Percentiles rank a stretch among this genome's conserved stretches.
phyloP scores from a whole-genome alignment of 2,329 filamentous ascomycete species.

The Trichophyton equinum region DNA sequence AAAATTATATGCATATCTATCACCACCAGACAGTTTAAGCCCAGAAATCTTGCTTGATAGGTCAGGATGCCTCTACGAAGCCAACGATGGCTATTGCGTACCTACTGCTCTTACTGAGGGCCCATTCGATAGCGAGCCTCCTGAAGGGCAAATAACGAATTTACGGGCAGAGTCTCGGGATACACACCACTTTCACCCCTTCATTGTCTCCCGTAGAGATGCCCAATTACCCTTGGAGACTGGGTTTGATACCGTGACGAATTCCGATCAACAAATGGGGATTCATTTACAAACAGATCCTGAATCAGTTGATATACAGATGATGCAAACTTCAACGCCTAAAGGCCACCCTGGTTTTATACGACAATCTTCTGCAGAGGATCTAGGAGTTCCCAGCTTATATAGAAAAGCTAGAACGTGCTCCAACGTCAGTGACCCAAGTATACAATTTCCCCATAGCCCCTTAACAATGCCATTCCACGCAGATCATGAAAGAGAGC shows the following conservation, averaged over 20 bases:
- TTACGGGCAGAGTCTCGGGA: not conserved
- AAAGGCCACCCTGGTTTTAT: too few relatives aligned
- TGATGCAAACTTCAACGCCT: too few relatives aligned
- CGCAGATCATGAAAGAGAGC: not conserved
- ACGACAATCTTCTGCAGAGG: too few relatives aligned
- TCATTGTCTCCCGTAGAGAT: not conserved
- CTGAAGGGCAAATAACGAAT: not conserved
- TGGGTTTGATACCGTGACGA: too few relatives aligned
- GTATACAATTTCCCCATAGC: too few relatives aligned
- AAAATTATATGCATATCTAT: not conserved
- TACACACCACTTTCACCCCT: not conserved
- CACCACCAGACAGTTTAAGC: not conserved
- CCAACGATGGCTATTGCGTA: not conserved
- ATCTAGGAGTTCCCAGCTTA: too few relatives aligned
- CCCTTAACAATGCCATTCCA: not conserved
- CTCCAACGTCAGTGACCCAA: not conserved
- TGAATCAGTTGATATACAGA: too few relatives aligned
- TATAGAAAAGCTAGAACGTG: too few relatives aligned
- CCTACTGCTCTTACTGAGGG: not conserved
- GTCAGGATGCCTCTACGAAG: not conserved
- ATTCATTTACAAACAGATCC: too few relatives aligned
- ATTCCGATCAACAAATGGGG: too few relatives aligned
- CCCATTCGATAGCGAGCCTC: not conserved
- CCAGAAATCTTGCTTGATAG: not conserved
- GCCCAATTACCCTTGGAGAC: too few relatives aligned